phyloP scores from a whole-genome alignment of 192 early-diverging fungal genomes.

The Phycomyces nitens region DNA sequence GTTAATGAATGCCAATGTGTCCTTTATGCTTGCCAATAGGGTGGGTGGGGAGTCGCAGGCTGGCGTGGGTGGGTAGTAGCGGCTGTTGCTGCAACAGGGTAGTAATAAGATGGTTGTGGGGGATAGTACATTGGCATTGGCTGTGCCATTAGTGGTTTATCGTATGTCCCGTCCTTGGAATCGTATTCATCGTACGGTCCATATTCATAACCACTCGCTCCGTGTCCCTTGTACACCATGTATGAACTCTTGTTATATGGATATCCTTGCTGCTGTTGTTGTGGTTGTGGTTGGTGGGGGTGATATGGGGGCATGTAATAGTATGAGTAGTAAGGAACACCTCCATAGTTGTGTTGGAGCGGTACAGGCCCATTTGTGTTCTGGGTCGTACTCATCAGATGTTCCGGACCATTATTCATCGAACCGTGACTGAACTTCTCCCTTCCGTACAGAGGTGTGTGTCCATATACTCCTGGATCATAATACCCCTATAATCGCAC shows the following conservation, averaged over 20 bases:
- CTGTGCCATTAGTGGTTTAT: constrained; percentile 15
- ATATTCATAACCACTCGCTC: too few relatives aligned
- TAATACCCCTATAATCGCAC: too few relatives aligned
- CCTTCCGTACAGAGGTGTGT: too few relatives aligned
- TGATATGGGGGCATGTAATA: constrained; percentile 9
- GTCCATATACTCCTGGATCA: too few relatives aligned
- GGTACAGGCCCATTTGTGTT: background rate
- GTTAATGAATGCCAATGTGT: too few relatives aligned
- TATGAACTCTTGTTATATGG: background rate
- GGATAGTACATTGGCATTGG: constrained; percentile 15
- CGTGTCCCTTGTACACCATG: background rate
- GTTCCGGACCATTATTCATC: too few relatives aligned
- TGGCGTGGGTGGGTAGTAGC: constrained; percentile 8
- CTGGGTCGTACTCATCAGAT: too few relatives aligned
- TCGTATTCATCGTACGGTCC: too few relatives aligned
- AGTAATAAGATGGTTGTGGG: background rate
- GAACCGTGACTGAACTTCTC: too few relatives aligned
- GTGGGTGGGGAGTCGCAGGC: constrained; percentile 8
- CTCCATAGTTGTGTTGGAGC: background rate
- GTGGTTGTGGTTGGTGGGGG: background rate
- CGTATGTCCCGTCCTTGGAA: too few relatives aligned
- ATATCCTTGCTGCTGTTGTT: constrained; percentile 3
- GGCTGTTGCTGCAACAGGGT: background rate
- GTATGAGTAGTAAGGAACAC: background rate
- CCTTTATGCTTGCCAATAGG: constrained; percentile 16